These are phyloP conservation scores for Populus tremula DNA, from an alignment of 345 rosid species.

Conservation along the genomic window DNA sequence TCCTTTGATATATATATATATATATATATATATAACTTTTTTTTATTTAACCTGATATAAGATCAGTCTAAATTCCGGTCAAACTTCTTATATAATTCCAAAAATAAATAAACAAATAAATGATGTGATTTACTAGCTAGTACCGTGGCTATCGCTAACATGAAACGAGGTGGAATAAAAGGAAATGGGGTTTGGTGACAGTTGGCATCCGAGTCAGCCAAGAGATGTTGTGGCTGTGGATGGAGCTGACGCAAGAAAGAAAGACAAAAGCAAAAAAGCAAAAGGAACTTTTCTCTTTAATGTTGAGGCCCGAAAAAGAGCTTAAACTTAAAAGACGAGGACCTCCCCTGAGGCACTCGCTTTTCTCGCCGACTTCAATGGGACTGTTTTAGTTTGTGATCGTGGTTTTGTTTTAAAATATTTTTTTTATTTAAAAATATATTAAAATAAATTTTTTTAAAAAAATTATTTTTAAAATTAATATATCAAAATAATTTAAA, in stretches of 20 bases:
- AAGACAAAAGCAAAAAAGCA: neutral
- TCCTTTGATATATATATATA: no score
- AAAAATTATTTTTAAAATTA: no score
- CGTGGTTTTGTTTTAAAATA: no score
- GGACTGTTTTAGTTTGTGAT: no score
- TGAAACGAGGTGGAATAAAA: neutral
- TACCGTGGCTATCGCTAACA: neutral
- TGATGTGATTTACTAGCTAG: neutral
- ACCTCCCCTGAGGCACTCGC: conserved; percentile 1
- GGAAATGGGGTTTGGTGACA: conserved; percentile 19
- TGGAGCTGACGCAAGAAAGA: conserved; percentile 30
- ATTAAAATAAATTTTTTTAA: no score
- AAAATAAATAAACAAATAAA: neutral
- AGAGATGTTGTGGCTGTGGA: conserved; percentile 38
- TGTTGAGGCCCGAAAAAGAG: neutral
- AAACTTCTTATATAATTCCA: neutral
- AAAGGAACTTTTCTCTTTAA: neutral
- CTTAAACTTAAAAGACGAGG: neutral
- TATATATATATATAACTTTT: no score
- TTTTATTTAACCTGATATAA: no score
- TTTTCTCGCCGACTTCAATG: conserved; percentile 52
- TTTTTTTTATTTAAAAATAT: no score
- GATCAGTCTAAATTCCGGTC: neutral
- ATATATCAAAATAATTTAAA: no score
- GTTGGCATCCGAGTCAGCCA: conserved; percentile 46